These are phyloP conservation scores for Ganoderma multipileum DNA, from an alignment of 1,284 basidiomycete genomes.

Conservation along the genomic window DNA sequence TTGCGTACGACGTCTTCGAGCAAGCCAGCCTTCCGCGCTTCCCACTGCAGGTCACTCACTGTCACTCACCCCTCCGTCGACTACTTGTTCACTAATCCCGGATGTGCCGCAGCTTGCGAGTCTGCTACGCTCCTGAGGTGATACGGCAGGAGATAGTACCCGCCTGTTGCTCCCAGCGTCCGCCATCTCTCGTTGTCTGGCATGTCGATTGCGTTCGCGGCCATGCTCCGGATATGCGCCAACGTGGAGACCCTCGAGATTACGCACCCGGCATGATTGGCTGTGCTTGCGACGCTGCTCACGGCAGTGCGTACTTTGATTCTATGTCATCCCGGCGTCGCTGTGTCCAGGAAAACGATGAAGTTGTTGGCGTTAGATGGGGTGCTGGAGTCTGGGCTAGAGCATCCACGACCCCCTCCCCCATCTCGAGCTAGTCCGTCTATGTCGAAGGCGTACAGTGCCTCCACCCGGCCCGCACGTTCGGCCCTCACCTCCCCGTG, in stretches of 20 bases:
- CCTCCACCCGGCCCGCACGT: too few species aligned
- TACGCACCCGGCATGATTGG: slow-evolving; percentile 26
- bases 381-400: slow-evolving; percentile 26
- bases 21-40: too few species aligned
- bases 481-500: too few species aligned
- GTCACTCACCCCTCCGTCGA: slow-evolving; percentile 40
- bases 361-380: slow-evolving; percentile 26
- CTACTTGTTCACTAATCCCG: slow-evolving; percentile 33
- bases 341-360: slow-evolving; percentile 20
- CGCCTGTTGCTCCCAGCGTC: slow-evolving; percentile 26
- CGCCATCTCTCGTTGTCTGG: slow-evolving; percentile 35
- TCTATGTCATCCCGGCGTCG: slow-evolving; percentile 21
- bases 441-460: too few species aligned
- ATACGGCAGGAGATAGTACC: slow-evolving; percentile 22
- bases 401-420: too few species aligned
- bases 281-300: slow-evolving; percentile 29
- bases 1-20: too few species aligned
- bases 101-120: slow-evolving; percentile 4
- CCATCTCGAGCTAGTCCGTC: too few species aligned
- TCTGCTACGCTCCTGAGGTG: slow-evolving; percentile 27
- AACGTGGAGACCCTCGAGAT: slow-evolving; percentile 35
- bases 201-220: slow-evolving; percentile 36
- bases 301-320: slow-evolving; percentile 33
- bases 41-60: too few species aligned
- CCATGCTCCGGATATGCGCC: slow-evolving; percentile 36